Percentiles rank a stretch among this genome's conserved stretches.
These are phyloP conservation scores for Pelargonium australe DNA, from an alignment of 441 rosid genomes.

Conservation along the genomic window DNA sequence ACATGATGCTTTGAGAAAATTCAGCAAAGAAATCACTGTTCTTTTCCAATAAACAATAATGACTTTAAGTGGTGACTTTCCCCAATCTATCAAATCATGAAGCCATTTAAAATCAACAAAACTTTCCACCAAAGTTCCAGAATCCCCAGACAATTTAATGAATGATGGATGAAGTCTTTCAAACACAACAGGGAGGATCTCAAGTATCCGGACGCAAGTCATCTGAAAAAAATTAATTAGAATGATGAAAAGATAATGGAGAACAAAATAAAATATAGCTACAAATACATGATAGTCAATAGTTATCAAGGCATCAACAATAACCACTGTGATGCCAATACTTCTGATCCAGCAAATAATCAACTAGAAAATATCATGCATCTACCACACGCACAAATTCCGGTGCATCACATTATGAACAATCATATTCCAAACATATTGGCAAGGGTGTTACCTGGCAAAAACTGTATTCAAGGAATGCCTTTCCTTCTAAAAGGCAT, in stretches of 20 bases:
- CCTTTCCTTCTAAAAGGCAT: slow-evolving; percentile 82
- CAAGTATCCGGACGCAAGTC: slow-evolving; percentile 91
- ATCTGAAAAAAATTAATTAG: slow-evolving; percentile 47
- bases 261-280: background rate
- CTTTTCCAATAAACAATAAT: slow-evolving; percentile 84
- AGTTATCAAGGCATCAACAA: slow-evolving; percentile 4
- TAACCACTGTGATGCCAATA: background rate
- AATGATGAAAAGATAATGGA: background rate
- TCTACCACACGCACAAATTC: background rate
- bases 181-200: slow-evolving; percentile 72
- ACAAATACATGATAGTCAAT: background rate
- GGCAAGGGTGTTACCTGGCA: slow-evolving; percentile 60
- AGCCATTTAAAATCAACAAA: slow-evolving; percentile 67
- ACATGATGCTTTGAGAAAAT: slow-evolving; percentile 44
- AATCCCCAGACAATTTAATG: slow-evolving; percentile 26
- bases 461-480: slow-evolving; percentile 60
- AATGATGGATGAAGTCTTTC: slow-evolving; percentile 45
- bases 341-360: background rate
- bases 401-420: background rate
- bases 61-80: slow-evolving; percentile 83
- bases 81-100: slow-evolving; percentile 91
- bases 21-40: slow-evolving; percentile 54
- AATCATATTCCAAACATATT: slow-evolving; percentile 3
- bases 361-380: background rate
- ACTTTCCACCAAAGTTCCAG: slow-evolving; percentile 33